Percentiles rank a stretch among this genome's conserved stretches.
Conservation (phyloP, 768 basidiomycete genomes). For the Rhodotorula diobovata region DNA sequence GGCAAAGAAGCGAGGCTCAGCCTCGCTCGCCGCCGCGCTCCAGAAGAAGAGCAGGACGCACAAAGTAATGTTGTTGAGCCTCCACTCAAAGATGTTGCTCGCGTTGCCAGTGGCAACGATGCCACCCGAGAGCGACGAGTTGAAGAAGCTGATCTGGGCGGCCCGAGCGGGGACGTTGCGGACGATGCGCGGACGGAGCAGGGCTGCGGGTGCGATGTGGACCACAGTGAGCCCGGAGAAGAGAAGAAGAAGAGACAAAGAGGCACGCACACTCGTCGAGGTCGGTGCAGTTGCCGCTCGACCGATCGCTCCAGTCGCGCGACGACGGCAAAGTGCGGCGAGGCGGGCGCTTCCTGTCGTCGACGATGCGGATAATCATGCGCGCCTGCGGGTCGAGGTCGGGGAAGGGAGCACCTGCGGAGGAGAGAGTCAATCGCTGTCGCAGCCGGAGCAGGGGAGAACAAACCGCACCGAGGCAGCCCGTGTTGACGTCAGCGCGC, state of each 20-base stretch:
- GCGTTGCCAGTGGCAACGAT: neutral
- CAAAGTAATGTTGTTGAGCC: conserved; percentile 7
- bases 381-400: conserved; percentile 15
- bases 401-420: neutral
- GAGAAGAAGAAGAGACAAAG: neutral
- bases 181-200: conserved; percentile 1
- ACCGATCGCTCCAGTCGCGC: conserved; percentile 9
- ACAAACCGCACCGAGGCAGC: conserved; percentile 6
- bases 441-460: no score
- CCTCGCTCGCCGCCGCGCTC: no score
- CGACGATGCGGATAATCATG: conserved; percentile 14
- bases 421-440: neutral
- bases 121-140: neutral
- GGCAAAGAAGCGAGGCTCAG: neutral
- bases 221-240: neutral
- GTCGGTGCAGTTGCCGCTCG: conserved; percentile 3
- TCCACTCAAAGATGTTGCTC: conserved; percentile 7
- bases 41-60: neutral
- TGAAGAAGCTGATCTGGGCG: neutral
- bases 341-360: neutral
- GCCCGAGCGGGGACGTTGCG: neutral
- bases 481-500: conserved; percentile 18
- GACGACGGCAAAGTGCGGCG: neutral
- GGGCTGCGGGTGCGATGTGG: neutral
- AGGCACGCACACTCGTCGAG: conserved; percentile 7